Conservation (phyloP, 495 filamentous ascomycete genomes). For the Lentithecium fluviatile region DNA sequence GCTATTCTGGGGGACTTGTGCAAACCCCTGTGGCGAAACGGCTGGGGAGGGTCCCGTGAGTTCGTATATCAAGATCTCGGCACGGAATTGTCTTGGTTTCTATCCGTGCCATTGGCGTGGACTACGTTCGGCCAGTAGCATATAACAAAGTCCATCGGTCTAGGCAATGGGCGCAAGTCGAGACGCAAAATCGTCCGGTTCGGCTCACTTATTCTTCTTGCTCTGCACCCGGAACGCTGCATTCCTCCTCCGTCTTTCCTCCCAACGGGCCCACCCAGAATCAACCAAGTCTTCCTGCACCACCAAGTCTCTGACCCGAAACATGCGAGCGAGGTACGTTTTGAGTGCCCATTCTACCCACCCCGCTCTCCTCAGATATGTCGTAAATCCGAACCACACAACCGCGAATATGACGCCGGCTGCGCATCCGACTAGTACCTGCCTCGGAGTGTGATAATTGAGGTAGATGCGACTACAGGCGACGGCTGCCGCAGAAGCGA, state of each 20-base stretch:
- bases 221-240: background rate
- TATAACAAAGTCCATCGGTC: too few relatives aligned
- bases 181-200: too few relatives aligned
- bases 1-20: too few relatives aligned
- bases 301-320: slow-evolving; percentile 78
- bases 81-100: too few relatives aligned
- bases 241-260: slow-evolving; percentile 50
- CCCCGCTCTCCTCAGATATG: slow-evolving; percentile 57
- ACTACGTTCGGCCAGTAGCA: too few relatives aligned
- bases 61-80: too few relatives aligned
- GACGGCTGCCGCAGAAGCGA: slow-evolving; percentile 65
- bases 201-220: background rate
- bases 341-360: slow-evolving; percentile 75
- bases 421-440: slow-evolving; percentile 75
- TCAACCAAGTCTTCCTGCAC: slow-evolving; percentile 87
- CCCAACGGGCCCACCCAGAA: slow-evolving; percentile 92
- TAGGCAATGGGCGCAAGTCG: too few relatives aligned
- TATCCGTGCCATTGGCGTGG: too few relatives aligned
- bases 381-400: slow-evolving; percentile 75
- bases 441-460: slow-evolving; percentile 85
- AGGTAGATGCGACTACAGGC: slow-evolving; percentile 83
- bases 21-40: too few relatives aligned
- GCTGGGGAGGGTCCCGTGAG: too few relatives aligned
- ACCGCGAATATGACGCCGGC: slow-evolving; percentile 72
- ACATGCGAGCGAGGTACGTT: slow-evolving; percentile 58